Base-by-base conservation (phyloP, 805 yeast genomes). In the Suhomyces sp. region DNA sequence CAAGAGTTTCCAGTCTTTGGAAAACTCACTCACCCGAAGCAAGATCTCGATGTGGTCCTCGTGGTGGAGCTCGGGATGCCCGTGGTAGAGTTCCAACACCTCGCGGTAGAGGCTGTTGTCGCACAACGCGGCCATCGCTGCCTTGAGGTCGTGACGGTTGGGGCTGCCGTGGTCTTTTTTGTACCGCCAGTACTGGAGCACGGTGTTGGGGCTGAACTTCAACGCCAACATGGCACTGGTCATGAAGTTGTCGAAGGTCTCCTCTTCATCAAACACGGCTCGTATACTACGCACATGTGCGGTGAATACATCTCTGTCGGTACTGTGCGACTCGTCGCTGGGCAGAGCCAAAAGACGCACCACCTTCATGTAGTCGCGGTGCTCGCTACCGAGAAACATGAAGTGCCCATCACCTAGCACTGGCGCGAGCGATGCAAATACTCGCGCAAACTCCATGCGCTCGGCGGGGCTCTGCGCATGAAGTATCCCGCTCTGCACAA, bases 1-100 rank as follows among this genome's bases (percentile, higher is more conserved):
- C 53, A 88, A 67, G 6, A 76, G 67, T 19, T 66, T 66, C 88
- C 89, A 87, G 55, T 81, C 76, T 38, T 73, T 68, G 19, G 69
- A 60, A 41, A 68, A 61, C 9, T 83, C 80, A 54, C 80, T 73
- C 0, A 83, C 73, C 10, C 69, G 59, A 44, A 85, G 68, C 22
- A 85, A 56, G 12, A 79, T 70, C 50, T 78, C 82, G 46, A 77
- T 77, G 54, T 81, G 87, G 15, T 65, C 65, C 45, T 77, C 79
- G 50, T 69, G 64, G 40, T 81, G 85, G 6, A 83, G 68, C 1
- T 62, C 51, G 0, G 78, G 74, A 55, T 72, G 53, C 10, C 61
- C 48, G 6, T 72, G 60, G 60, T 81, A 79, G 2, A 74, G 51
- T 1, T 63, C 59, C 10, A 66, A 31, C 2, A 65, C 67, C 29